Conservation (phyloP, 176 grass and related monocot genomes). For the Lolium perenne region DNA sequence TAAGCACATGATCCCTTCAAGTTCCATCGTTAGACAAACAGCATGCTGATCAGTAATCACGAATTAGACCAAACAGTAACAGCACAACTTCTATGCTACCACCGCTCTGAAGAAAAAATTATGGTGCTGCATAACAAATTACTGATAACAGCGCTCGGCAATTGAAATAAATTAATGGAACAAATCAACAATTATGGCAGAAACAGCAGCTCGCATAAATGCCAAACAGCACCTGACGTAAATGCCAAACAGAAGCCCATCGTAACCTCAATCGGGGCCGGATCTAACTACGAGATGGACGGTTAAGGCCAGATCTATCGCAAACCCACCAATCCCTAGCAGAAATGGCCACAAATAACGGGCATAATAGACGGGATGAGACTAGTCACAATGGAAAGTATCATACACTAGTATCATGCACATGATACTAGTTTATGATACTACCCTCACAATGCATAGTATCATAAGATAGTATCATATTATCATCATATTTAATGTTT, state of each 20-base stretch:
- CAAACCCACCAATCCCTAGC: not conserved
- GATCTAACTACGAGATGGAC: not conserved
- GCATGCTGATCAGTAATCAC: not conserved
- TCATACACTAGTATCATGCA: too few relatives aligned
- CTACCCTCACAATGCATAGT: too few relatives aligned
- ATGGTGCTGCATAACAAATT: too few relatives aligned
- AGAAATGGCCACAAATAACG: not conserved
- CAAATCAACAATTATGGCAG: not conserved
- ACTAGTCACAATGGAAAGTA: too few relatives aligned
- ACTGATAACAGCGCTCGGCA: not conserved
- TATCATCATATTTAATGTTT: too few relatives aligned
- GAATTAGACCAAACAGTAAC: not conserved
- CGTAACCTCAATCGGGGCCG: not conserved
- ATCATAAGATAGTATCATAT: too few relatives aligned
- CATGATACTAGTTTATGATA: too few relatives aligned
- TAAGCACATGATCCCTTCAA: not conserved
- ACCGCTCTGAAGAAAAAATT: too few relatives aligned
- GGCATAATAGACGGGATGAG: not conserved
- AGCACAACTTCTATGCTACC: not conserved
- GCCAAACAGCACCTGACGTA: not conserved
- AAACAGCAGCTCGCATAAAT: not conserved
- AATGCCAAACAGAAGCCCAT: not conserved
- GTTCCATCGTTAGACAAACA: not conserved
- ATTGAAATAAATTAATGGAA: not conserved
- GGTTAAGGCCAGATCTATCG: slow-evolving; percentile 13